These are phyloP conservation scores for Neoboletus magnificus DNA, from an alignment of 768 basidiomycete species.

Conservation along the genomic window DNA sequence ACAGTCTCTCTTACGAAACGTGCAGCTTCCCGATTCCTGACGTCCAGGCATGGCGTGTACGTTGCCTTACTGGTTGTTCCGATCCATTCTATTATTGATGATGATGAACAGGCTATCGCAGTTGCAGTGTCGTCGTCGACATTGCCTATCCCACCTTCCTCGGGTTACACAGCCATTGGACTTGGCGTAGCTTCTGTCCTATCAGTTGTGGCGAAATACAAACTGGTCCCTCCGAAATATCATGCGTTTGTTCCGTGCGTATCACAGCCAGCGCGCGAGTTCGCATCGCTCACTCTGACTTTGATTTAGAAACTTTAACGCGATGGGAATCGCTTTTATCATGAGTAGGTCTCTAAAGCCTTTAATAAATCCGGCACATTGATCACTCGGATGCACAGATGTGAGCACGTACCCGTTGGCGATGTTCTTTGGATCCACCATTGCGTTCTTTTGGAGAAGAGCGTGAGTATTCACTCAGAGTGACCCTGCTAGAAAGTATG, in stretches of 20 bases:
- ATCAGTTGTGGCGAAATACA: constrained; percentile 1
- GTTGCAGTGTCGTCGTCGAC: not conserved
- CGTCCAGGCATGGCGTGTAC: not conserved
- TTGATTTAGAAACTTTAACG: not conserved
- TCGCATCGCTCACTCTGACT: not conserved
- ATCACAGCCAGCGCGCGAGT: not conserved
- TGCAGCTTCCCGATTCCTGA: constrained; percentile 7
- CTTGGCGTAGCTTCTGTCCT: not conserved
- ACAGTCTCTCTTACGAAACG: not conserved
- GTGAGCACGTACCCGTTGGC: not conserved
- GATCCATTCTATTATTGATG: not conserved
- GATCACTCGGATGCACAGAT: not conserved
- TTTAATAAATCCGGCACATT: too few species aligned
- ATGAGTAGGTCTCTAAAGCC: not conserved
- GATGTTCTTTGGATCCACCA: not conserved
- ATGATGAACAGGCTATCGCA: not conserved
- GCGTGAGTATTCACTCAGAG: not conserved
- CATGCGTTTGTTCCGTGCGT: constrained; percentile 5
- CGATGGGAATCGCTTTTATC: not conserved
- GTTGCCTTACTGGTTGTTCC: not conserved
- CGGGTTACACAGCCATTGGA: not conserved
- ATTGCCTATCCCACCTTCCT: not conserved
- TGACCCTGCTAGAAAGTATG: not conserved
- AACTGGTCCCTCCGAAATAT: not conserved
- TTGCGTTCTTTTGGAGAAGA: not conserved